Base-by-base conservation (phyloP, 2,329 filamentous ascomycete genomes). In the Dactylella cylindrospora region DNA sequence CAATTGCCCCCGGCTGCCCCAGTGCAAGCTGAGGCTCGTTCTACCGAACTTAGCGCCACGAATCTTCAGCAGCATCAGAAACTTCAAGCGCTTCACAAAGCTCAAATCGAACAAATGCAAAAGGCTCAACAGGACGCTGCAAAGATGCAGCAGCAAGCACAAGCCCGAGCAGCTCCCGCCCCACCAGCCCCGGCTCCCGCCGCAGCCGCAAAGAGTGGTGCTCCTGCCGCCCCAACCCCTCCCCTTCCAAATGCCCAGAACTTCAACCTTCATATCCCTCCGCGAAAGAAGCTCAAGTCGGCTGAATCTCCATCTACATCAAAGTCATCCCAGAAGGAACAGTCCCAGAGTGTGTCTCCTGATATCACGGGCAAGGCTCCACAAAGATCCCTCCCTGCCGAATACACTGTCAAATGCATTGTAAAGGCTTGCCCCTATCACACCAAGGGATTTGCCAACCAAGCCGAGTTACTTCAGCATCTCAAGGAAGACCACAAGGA, bases 401-500 rank as follows among this genome's bases (percentile, higher is more conserved):
- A 62, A 13, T 49, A 46, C 44, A 50, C 36, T 23, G 36, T 50
- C 31, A 41, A n/a, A 9, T 64, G 59, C 32, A 54, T 54, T 19
- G 44, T 51, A 31, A 64, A 64, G 38, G 31, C 36, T n/a, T 64
- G 59, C 31, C 49, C 54, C 13, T 64, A 50, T 28, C 26, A 45
- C 20, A 55, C 50, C 36, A 55, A 55, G 13, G 50, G 43, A 3
- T 64, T 64, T 28, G 23, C 38, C 10, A 44, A 45, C 25, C 50
- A 55, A 22, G 12, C 29, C 10, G 59, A 64, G 3, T 50, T 64
- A 10, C 51, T 64, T 13, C 22, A 22, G 6, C 59, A 64, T 54
- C 38, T 64, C 8, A 41, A 55, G 32, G 59, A 55, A 15, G 59
- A 54, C 28, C 44, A 64, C 38, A 54, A 55, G 25, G 50, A 55